These are phyloP conservation scores for Microsporum audouinii DNA, from an alignment of 2,329 filamentous ascomycete genomes.

Conservation along the genomic window DNA sequence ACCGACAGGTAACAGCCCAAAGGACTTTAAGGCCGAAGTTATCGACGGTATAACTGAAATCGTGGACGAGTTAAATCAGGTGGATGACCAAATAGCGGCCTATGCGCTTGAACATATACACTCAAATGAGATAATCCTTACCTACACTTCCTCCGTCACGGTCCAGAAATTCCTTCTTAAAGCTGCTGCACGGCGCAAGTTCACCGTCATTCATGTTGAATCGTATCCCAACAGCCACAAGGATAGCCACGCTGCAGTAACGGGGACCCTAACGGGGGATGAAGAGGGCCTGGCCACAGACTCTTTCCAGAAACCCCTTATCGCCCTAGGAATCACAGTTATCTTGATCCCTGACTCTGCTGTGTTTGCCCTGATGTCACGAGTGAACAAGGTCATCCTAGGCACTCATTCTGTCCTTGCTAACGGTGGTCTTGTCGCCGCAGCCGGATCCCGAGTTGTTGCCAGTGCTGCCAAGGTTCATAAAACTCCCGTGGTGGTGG, in stretches of 20 bases:
- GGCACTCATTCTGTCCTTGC: constrained; percentile 77
- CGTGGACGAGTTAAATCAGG: constrained; percentile 84
- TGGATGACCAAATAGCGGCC: constrained; percentile 83
- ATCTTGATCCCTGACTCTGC: constrained; percentile 76
- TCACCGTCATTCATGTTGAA: constrained; percentile 77
- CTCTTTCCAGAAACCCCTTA: constrained; percentile 65
- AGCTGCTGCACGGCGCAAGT: constrained; percentile 78
- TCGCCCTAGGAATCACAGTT: constrained; percentile 64
- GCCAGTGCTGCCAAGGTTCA: constrained; percentile 75
- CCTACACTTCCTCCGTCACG: constrained; percentile 72
- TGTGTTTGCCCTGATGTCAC: constrained; percentile 86
- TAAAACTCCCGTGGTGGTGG: constrained; percentile 72
- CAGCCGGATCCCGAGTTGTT: constrained; percentile 71
- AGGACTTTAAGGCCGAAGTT: constrained; percentile 78
- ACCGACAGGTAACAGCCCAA: constrained; percentile 23
- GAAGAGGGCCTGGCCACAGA: constrained; percentile 38
- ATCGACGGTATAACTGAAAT: constrained; percentile 92
- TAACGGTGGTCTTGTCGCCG: constrained; percentile 75
- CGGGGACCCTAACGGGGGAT: constrained; percentile 41
- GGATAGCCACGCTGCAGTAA: constrained; percentile 51
- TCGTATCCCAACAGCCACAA: constrained; percentile 58
- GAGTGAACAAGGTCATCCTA: constrained; percentile 89
- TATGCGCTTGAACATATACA: constrained; percentile 87
- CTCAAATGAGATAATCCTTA: constrained; percentile 82
- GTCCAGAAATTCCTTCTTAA: constrained; percentile 83